Evolutionary conservation across 257 asterid species (phyloP), one percentile per base, ranked within the genome.

Genomic region (Nicotiana sylvestris): DNA sequence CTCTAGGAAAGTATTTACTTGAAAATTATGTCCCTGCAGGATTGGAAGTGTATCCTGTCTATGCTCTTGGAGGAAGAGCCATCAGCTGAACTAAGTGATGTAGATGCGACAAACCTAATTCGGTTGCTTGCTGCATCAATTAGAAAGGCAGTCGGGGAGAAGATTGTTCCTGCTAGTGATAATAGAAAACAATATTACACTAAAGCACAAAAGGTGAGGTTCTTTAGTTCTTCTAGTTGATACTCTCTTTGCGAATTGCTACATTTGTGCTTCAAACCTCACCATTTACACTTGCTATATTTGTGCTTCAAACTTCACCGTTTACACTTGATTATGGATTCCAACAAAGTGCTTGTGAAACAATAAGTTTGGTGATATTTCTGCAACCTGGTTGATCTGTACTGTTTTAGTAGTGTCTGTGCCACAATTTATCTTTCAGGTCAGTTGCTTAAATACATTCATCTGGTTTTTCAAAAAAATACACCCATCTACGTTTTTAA

Each of bases 71-170:
- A 88, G 60, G 98, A 94, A 78, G 90, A 88, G 83, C 88, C 96
- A 64, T 89, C 93, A 35, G 83, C 88, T 83, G 98, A 96, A 91
- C 97, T 93, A 85, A 94, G 90, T 68, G 98, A 94, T 66, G 89
- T 67, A 82, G 99, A 94, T 86, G 92, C 99, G 46, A 92, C 98
- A 74, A 94, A 93, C 89, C 88, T 96, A 92, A 93, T 94, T 82
- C 91, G 99, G 86, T 97, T 94, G 83, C 90, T 96, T 80, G 90
- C 86, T 87, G 94, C 98, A 62, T 96, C 99, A 76, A 81, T 90
- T n/a, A 91, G 90, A 84, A 96, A 96, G 94, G 97, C 99, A 60
- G 95, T 96, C 30, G 98, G 98, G 78, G 98, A 93, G 90, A 94
- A 90, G 89, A 96, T 96, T 81, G 97, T 96, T 83, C 98, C 98